Conservation (phyloP, 768 basidiomycete genomes). For the Glaciozyma martinii region DNA sequence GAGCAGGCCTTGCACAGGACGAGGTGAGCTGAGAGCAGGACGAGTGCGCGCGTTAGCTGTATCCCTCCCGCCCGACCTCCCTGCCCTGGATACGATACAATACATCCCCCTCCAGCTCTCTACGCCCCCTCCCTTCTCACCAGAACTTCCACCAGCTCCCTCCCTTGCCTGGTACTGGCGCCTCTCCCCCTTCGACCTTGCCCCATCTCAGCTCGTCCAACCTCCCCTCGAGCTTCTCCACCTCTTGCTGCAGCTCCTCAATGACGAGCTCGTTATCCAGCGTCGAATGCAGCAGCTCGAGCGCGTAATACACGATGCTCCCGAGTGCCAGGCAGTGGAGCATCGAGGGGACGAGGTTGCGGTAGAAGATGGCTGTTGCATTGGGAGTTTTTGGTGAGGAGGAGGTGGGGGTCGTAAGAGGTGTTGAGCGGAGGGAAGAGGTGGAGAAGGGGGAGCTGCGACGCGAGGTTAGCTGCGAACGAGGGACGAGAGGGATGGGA, state of each 20-base stretch:
- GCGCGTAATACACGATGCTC: conserved; percentile 28
- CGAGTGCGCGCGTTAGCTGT: too few relatives aligned
- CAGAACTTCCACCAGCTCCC: conserved; percentile 23
- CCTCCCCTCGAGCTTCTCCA: conserved; percentile 5
- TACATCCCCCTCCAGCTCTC: too few relatives aligned
- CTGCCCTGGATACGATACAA: too few relatives aligned
- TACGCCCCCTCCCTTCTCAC: not conserved
- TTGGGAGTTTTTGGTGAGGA: not conserved
- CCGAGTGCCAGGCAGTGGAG: conserved; percentile 27
- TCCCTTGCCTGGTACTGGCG: accelerated
- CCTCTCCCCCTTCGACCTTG: not conserved
- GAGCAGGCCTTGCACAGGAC: too few relatives aligned
- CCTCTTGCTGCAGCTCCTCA: conserved; percentile 1
- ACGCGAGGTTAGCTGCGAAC: not conserved
- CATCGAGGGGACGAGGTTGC: conserved; percentile 26
- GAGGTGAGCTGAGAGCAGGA: too few relatives aligned
- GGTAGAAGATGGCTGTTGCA: conserved; percentile 23
- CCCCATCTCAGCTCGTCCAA: not conserved
- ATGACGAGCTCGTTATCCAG: conserved; percentile 18
- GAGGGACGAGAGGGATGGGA: not conserved
- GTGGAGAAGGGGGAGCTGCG: not conserved
- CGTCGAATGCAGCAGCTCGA: conserved; percentile 14
- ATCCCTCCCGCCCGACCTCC: too few relatives aligned
- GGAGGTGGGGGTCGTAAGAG: not conserved
- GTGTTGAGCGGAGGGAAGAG: not conserved